Base-by-base conservation (phyloP, 2,329 filamentous ascomycete species). In the Nemania abortiva region DNA sequence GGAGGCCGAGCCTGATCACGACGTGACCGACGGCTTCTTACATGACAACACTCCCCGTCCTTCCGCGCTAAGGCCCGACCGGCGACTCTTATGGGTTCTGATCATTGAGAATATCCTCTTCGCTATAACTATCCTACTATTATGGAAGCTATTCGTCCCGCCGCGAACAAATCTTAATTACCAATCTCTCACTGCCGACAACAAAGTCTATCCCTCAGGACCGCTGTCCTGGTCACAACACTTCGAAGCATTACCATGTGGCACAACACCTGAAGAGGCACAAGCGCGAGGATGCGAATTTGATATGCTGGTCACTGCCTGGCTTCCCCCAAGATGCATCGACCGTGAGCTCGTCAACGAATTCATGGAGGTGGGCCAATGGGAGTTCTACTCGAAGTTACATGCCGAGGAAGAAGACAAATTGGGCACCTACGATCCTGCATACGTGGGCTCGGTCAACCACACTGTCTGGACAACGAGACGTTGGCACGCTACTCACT, bases 401-500 rank as follows among this genome's bases (percentile, higher is more conserved):
- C 64, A 66, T 50, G 64, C 34, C 22, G 27, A 57, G 15, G 52
- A 63, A n/a, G 58, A 50, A 20, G 39, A 63, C 52, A 56, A 66
- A 42, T 56, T 42, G 5, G n/a, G 20, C 24, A 50, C 65, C 1
- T 63, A 67, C 18, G 63, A 66, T 13, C 31, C 63, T 2, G 57
- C 60, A 27, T 45, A 34, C 22, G 27, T 66, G 6, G 65, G 65
- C 15, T 49, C 58, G 6, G 52, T 57, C 52, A 57, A 56, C 20
- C 31, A 49, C 34, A 67, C 65, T 13, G 29, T 67, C 52, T 67
- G 58, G 58, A 67, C 65, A 7, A 63, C 59, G n/a, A 63, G 59
- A 52, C 58, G 65, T 11, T 67, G 65, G 65, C 65, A 67, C 24
- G 65, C 59, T 9, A 63, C 65, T 42, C 65, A 67, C 37, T 67